Evolutionary conservation across 2,329 filamentous ascomycete species (phyloP).

Genomic region (Stemphylium beticola): DNA sequence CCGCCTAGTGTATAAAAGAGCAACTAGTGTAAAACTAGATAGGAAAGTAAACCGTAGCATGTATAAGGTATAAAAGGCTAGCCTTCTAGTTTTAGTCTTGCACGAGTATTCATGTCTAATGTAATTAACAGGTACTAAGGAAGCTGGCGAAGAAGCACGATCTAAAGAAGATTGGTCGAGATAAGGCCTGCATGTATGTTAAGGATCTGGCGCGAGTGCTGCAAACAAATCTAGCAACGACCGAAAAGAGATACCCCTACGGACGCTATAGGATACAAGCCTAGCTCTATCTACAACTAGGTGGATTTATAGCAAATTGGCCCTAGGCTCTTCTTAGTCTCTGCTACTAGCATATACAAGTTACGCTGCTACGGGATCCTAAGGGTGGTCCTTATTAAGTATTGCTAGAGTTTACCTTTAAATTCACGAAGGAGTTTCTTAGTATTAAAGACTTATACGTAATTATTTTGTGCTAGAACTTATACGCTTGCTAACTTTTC

Average conservation of each 20-base stretch:
- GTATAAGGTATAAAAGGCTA: constrained; percentile 12
- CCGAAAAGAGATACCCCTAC: constrained; percentile 18
- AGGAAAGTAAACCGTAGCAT: constrained; percentile 17
- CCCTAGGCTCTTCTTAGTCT: constrained; percentile 17
- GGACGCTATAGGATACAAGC: constrained; percentile 24
- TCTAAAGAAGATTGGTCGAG: constrained; percentile 11
- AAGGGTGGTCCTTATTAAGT: constrained; percentile 11
- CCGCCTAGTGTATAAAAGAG: constrained; percentile 23
- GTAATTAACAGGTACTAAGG: constrained; percentile 14
- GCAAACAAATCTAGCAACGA: constrained; percentile 23
- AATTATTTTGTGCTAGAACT: constrained; percentile 1
- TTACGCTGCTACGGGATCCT: constrained; percentile 12
- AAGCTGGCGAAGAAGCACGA: constrained; percentile 25
- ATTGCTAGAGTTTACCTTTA: constrained; percentile 15
- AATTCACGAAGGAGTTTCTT: constrained; percentile 11
- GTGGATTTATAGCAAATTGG: constrained; percentile 19
- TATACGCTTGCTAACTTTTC: not conserved
- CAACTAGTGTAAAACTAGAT: constrained; percentile 18
- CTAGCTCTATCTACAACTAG: constrained; percentile 23
- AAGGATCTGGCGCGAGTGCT: constrained; percentile 24
- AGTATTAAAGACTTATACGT: not conserved
- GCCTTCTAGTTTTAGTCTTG: not conserved
- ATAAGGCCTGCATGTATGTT: constrained; percentile 24
- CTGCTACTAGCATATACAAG: constrained; percentile 11
- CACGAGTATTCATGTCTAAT: constrained; percentile 11